These are phyloP conservation scores for Borealophlyctis nickersoniae DNA, from an alignment of 192 early-diverging fungal species.

Conservation along the genomic window DNA sequence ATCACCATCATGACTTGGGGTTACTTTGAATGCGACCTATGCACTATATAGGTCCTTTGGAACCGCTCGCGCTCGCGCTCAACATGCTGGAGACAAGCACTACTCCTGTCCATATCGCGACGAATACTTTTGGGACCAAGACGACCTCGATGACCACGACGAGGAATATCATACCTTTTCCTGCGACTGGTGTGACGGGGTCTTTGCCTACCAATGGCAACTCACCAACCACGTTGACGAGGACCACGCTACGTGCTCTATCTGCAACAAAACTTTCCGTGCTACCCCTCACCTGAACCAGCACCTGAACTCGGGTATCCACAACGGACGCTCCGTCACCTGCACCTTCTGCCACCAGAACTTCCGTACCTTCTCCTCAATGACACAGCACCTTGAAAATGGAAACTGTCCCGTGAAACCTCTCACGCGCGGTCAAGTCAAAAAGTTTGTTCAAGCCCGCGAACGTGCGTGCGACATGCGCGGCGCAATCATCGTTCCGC, in stretches of 20 bases:
- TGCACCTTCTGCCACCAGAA: not conserved
- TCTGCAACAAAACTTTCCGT: not conserved
- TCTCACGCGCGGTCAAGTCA: not conserved
- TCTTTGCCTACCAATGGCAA: not conserved
- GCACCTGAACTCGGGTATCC: not conserved
- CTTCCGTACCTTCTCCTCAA: conserved; percentile 1
- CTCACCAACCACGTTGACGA: not conserved
- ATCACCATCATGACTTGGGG: too few species aligned
- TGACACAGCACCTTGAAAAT: conserved; percentile 3
- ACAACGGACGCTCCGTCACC: not conserved
- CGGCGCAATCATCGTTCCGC: not conserved
- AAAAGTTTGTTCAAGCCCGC: not conserved
- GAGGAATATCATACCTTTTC: not conserved
- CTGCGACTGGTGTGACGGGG: not conserved
- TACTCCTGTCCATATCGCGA: not conserved
- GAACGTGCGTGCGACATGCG: not conserved
- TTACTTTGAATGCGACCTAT: too few species aligned
- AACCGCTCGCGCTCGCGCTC: not conserved
- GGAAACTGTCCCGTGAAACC: conserved; percentile 2
- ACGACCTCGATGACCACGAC: not conserved
- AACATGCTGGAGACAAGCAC: not conserved
- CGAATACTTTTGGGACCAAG: not conserved
- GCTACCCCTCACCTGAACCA: not conserved
- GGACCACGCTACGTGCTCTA: not conserved
- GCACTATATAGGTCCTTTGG: not conserved